phyloP scores from a whole-genome alignment of 768 basidiomycete species.

The Mycena venus region DNA sequence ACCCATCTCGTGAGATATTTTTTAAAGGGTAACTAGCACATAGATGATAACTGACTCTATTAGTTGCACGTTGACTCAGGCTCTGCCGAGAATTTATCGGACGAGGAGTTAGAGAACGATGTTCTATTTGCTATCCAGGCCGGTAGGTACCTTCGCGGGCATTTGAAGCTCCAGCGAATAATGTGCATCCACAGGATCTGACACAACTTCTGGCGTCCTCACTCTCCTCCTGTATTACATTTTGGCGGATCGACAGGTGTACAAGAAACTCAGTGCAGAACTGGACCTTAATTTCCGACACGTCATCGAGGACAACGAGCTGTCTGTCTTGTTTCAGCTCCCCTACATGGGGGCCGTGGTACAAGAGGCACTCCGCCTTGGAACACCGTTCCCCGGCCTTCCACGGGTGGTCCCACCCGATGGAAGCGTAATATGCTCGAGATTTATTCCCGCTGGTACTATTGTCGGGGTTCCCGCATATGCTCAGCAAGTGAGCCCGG shows the following conservation, averaged over 20 bases:
- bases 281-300: conserved; percentile 32
- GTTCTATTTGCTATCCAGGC: background rate
- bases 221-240: conserved; percentile 42
- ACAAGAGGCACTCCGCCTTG: conserved; percentile 48
- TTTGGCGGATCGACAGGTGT: conserved; percentile 35
- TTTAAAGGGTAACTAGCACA: too few species aligned
- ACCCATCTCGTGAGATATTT: background rate
- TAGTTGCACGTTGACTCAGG: background rate
- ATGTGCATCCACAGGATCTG: too few species aligned
- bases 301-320: background rate
- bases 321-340: conserved; percentile 27
- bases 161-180: too few species aligned
- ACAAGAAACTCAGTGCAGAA: conserved; percentile 40
- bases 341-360: conserved; percentile 49
- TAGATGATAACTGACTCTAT: background rate
- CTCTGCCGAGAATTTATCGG: background rate
- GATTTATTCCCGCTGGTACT: conserved; percentile 44
- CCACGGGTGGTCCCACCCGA: conserved; percentile 44
- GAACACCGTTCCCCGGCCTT: conserved; percentile 42
- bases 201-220: conserved; percentile 43
- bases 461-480: conserved; percentile 46
- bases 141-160: too few species aligned
- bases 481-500: conserved; percentile 39
- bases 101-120: background rate
- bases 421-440: conserved; percentile 43